Evolutionary conservation across 805 yeast species (phyloP).

Genomic region (Kazachstania psychrophila): DNA sequence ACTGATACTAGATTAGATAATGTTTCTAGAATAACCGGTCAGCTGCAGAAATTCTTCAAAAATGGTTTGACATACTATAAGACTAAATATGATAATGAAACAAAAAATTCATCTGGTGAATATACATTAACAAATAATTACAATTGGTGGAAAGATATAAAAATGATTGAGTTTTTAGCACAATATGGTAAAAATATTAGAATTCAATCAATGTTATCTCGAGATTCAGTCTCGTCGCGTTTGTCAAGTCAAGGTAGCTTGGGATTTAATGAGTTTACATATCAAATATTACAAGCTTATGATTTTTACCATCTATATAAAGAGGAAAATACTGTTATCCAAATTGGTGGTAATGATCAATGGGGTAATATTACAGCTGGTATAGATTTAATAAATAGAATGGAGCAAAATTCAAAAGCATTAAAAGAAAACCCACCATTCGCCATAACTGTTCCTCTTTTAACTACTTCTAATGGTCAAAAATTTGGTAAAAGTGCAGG

Average conservation of each 20-base stretch:
- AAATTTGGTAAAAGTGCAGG: slow-evolving; percentile 97
- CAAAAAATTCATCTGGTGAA: slow-evolving; percentile 32
- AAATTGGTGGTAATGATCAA: slow-evolving; percentile 95
- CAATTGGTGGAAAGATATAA: slow-evolving; percentile 77
- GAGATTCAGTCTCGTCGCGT: slow-evolving; percentile 79
- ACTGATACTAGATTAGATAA: slow-evolving; percentile 44
- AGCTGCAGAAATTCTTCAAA: slow-evolving; percentile 50
- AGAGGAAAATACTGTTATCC: slow-evolving; percentile 51
- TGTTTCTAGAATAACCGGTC: slow-evolving; percentile 48
- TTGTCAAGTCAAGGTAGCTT: slow-evolving; percentile 62
- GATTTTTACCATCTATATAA: slow-evolving; percentile 79
- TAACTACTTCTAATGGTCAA: slow-evolving; percentile 82
- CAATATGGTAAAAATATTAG: slow-evolving; percentile 70
- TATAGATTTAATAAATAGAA: slow-evolving; percentile 67
- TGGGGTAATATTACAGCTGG: slow-evolving; percentile 99
- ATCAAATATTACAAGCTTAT: slow-evolving; percentile 86
- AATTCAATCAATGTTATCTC: slow-evolving; percentile 74
- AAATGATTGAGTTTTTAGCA: slow-evolving; percentile 69
- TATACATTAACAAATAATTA: slow-evolving; percentile 51
- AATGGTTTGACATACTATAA: slow-evolving; percentile 56
- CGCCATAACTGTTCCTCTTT: slow-evolving; percentile 83
- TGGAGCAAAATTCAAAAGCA: slow-evolving; percentile 24
- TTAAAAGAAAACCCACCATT: slow-evolving; percentile 32
- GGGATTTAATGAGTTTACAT: slow-evolving; percentile 90
- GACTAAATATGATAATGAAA: slow-evolving; percentile 29